Percentiles rank a stretch among this genome's conserved stretches.
Evolutionary conservation across 202 grass and related monocot genomes (phyloP).

Genomic region (Dendrocalamus latiflorus): DNA sequence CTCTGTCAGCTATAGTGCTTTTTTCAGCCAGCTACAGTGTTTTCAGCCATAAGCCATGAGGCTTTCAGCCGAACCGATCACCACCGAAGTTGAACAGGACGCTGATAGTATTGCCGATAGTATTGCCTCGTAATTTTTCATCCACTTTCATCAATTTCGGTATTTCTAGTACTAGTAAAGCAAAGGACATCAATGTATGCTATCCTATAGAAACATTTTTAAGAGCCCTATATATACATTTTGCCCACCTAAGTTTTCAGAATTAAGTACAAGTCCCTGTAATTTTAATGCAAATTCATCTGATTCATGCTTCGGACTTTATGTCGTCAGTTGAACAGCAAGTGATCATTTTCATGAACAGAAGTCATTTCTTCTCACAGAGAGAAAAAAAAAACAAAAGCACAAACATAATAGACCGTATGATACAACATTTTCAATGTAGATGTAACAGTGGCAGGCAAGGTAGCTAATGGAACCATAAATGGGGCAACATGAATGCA

Average conservation of each 20-base stretch:
- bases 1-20: too few species aligned
- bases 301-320: slow-evolving; percentile 6
- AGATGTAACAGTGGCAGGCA: slow-evolving; percentile 14
- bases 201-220: not conserved
- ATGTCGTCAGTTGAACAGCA: not conserved
- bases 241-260: not conserved
- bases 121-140: not conserved
- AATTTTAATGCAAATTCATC: not conserved
- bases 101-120: not conserved
- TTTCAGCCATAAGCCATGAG: too few species aligned
- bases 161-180: not conserved
- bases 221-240: not conserved
- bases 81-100: not conserved
- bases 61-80: too few species aligned
- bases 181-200: not conserved
- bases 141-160: not conserved
- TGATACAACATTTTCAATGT: slow-evolving; percentile 3
- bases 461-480: not conserved
- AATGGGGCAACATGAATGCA: slow-evolving; percentile 20
- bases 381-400: slow-evolving; percentile 18
- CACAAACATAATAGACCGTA: not conserved
- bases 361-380: slow-evolving; percentile 2
- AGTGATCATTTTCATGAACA: not conserved
- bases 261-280: not conserved
- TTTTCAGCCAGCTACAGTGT: too few species aligned